Evolutionary conservation across 495 filamentous ascomycete genomes (phyloP), one percentile per base, ranked within the genome.

Genomic region (Neurospora sp.): DNA sequence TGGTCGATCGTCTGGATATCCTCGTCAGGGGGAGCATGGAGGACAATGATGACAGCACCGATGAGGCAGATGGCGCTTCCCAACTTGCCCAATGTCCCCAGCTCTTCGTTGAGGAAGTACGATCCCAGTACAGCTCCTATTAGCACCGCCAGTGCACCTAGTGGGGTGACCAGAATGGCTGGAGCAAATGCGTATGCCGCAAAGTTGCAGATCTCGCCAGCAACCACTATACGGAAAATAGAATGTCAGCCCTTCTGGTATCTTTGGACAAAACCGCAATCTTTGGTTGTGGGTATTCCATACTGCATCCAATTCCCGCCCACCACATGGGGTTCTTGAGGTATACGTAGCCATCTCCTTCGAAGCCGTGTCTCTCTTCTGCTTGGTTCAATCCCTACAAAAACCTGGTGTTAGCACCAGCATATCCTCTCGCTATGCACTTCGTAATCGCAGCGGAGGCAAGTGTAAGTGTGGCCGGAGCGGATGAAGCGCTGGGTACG

Each of bases 141-240:
- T 78, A 99, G 83, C 70, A 99, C 96, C 78, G 93, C 93, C 73
- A 99, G 85, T 48, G 96, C 96, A 45, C 96, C 96, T 42, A 99
- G 83, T 17, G 96, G 96, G 5, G 96, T 99, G 40, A 99, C 96
- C 71, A 99, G 86, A 80, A 99, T 99, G 5, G 96, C 96, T 43
- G 96, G 96, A 74, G 96, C 96, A 83, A 98, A 99, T 2, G 96
- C 96, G 81, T 99, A 99, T 72, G 96, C 96, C 36, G 94, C 94
- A 80, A 99, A 99, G 80, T 99, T 99, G 80, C 92, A 94, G 69
- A 96, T 86, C 83, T 99, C 96, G 74, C 96, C 96, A 43, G 91
- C 85, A 84, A 97, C 92, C 86, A 89, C 85, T 92, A 76, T 36
- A 48, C 74, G 59, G 28, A 2, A 34, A 40, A 54, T 39, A 69